Conservation (phyloP, 2,329 filamentous ascomycete species). For the Helotiales sp. region DNA sequence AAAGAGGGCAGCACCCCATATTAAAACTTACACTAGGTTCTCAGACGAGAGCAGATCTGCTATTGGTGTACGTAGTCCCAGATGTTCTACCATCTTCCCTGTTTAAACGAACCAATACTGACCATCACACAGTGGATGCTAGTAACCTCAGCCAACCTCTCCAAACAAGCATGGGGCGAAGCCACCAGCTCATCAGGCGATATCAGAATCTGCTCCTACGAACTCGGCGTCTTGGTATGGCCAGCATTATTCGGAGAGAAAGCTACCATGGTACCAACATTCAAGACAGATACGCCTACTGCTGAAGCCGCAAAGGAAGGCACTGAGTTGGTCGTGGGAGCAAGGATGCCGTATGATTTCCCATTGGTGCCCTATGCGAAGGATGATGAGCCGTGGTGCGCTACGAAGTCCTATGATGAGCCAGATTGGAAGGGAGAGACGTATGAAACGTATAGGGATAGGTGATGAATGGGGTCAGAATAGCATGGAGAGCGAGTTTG, state of each 20-base stretch:
- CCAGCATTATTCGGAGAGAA: constrained; percentile 55
- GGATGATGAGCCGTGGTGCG: constrained; percentile 75
- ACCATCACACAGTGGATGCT: constrained; percentile 63
- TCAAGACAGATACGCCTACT: constrained; percentile 58
- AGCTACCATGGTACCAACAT: constrained; percentile 65
- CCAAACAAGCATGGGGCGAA: constrained; percentile 86
- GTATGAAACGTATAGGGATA: constrained; percentile 22
- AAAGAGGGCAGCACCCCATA: constrained; percentile 75
- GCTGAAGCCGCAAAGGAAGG: constrained; percentile 29
- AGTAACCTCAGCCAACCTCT: constrained; percentile 87
- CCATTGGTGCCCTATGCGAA: constrained; percentile 66
- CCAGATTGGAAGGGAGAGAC: constrained; percentile 49
- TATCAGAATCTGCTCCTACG: constrained; percentile 75
- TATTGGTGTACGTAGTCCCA: constrained; percentile 12
- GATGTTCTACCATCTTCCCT: neutral
- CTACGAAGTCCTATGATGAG: constrained; percentile 56
- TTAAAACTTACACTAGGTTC: constrained; percentile 84
- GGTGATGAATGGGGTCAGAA: neutral
- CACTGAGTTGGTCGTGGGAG: constrained; percentile 53
- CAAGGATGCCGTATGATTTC: constrained; percentile 81
- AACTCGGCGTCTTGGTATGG: constrained; percentile 83
- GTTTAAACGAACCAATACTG: neutral
- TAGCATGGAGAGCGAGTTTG: neutral
- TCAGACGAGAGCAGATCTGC: constrained; percentile 27
- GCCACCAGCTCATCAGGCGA: constrained; percentile 55